A percentile compares a stretch with the other conserved stretches of the same genome.
These are phyloP conservation scores for Phellopilus nigrolimitatus DNA, from an alignment of 1,284 basidiomycete species.

Conservation along the genomic window DNA sequence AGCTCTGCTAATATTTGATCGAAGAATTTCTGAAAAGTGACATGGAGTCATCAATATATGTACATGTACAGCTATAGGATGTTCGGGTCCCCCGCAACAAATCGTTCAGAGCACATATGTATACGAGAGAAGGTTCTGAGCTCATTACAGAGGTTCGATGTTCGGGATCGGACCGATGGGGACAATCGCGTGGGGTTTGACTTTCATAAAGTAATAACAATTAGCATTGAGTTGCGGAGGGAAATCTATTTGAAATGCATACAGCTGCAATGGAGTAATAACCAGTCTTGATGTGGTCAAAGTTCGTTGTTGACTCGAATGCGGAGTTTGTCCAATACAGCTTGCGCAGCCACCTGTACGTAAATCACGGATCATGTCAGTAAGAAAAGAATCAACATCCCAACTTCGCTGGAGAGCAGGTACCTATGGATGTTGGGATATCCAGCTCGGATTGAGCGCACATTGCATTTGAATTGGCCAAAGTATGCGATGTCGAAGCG, in stretches of 20 bases:
- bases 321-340: constrained; percentile 90
- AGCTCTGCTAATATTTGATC: no score
- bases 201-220: constrained; percentile 33
- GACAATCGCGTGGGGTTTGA: constrained; percentile 62
- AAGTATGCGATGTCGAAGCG: constrained; percentile 85
- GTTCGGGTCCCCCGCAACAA: no score
- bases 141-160: constrained; percentile 37
- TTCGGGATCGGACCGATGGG: constrained; percentile 39
- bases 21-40: no score
- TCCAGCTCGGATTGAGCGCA: constrained; percentile 70
- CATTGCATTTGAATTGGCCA: constrained; percentile 93
- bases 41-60: no score
- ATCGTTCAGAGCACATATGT: no score
- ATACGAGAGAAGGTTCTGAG: no score
- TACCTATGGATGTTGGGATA: constrained; percentile 71
- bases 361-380: neutral
- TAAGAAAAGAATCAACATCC: constrained; percentile 25
- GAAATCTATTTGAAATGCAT: neutral
- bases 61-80: no score
- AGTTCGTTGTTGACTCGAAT: constrained; percentile 87
- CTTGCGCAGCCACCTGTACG: constrained; percentile 71
- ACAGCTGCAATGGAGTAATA: constrained; percentile 61
- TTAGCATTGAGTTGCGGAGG: constrained; percentile 17
- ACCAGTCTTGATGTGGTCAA: constrained; percentile 83
- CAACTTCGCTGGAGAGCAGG: no score